These are phyloP conservation scores for Saccharomycopsis schoenii DNA, from an alignment of 805 yeast genomes.

Conservation along the genomic window DNA sequence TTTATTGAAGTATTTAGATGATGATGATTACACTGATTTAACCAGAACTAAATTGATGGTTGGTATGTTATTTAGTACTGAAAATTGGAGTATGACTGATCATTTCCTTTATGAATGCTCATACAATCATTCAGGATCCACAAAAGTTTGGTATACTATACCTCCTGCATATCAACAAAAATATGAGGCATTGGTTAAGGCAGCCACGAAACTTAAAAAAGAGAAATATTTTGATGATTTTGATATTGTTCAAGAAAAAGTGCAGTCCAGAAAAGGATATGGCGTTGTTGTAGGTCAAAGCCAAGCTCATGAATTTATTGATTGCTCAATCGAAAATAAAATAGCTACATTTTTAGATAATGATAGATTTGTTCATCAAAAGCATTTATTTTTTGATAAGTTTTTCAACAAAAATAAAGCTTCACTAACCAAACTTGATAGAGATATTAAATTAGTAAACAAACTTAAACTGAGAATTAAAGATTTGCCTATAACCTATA, in stretches of 20 bases:
- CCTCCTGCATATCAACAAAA: constrained; percentile 43
- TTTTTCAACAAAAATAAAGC: constrained; percentile 11
- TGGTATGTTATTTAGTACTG: constrained; percentile 44
- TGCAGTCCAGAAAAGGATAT: not conserved
- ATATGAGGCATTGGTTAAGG: constrained; percentile 36
- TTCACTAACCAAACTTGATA: constrained; percentile 1
- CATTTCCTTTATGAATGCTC: constrained; percentile 45
- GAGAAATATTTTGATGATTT: constrained; percentile 7
- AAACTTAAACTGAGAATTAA: constrained; percentile 2
- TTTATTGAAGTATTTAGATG: constrained; percentile 34
- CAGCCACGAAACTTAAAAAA: constrained; percentile 1
- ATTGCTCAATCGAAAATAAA: constrained; percentile 28
- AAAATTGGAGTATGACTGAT: constrained; percentile 53
- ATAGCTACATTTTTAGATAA: constrained; percentile 25
- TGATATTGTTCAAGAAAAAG: constrained; percentile 4
- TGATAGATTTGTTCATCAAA: constrained; percentile 14
- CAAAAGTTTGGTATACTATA: constrained; percentile 53
- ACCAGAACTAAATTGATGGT: constrained; percentile 37
- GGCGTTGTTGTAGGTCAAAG: constrained; percentile 1
- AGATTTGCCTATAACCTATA: constrained; percentile 22
- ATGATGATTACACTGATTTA: constrained; percentile 34
- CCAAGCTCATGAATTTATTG: constrained; percentile 15
- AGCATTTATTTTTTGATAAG: constrained; percentile 6
- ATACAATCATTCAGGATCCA: constrained; percentile 46
- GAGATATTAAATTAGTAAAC: not conserved